Percentiles rank a stretch among this genome's conserved stretches.
Evolutionary conservation across 352 stramenopile species (phyloP).

Genomic region (Phytophthora boehmeriae): DNA sequence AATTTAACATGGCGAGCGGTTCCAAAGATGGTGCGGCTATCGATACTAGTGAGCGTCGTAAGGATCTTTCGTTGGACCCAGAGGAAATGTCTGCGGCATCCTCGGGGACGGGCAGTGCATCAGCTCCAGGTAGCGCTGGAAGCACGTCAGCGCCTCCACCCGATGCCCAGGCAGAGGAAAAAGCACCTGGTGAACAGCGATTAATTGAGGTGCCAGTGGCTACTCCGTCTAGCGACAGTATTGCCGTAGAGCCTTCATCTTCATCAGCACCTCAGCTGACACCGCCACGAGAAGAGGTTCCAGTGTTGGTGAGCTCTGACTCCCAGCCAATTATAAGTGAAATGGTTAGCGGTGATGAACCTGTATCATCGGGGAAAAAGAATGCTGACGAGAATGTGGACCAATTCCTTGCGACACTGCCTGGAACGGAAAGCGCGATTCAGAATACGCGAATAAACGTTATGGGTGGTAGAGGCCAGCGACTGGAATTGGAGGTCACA

Average conservation of each 20-base stretch:
- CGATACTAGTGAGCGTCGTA: slow-evolving; percentile 44
- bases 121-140: slow-evolving; percentile 15
- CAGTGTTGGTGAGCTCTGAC: slow-evolving; percentile 11
- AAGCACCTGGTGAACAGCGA: slow-evolving; percentile 49
- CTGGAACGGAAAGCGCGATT: slow-evolving; percentile 91
- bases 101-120: slow-evolving; percentile 19
- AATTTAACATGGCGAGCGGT: slow-evolving; percentile 81
- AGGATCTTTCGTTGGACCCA: slow-evolving; percentile 60
- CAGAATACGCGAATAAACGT: slow-evolving; percentile 92
- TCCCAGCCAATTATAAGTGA: slow-evolving; percentile 39
- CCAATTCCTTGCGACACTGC: slow-evolving; percentile 83
- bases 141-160: slow-evolving; percentile 17
- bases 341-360: slow-evolving; percentile 47
- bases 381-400: slow-evolving; percentile 58
- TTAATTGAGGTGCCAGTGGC: slow-evolving; percentile 39
- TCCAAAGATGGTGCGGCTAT: slow-evolving; percentile 47
- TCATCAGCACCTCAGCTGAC: slow-evolving; percentile 13
- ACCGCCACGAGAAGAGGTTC: slow-evolving; percentile 5
- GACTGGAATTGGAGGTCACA: slow-evolving; percentile 74
- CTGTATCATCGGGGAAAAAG: slow-evolving; percentile 54
- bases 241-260: slow-evolving; percentile 16
- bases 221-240: slow-evolving; percentile 24
- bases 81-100: slow-evolving; percentile 54
- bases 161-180: slow-evolving; percentile 47
- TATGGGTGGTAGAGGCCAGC: slow-evolving; percentile 90